These are phyloP conservation scores for Entophlyctis luteolus DNA, from an alignment of 192 early-diverging fungal species.

Conservation along the genomic window DNA sequence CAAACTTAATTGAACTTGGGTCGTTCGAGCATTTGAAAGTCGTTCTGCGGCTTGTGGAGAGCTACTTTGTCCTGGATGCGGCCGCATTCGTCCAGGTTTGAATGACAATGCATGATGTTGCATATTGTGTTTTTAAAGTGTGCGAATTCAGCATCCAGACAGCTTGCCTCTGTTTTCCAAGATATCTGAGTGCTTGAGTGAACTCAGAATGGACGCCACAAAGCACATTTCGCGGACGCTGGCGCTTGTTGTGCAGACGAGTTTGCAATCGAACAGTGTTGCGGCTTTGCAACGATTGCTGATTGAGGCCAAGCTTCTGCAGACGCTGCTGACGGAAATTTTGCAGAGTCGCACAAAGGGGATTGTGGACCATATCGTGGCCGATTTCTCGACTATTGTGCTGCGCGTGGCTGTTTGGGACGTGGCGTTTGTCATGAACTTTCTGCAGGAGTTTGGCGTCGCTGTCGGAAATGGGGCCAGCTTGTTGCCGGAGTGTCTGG, in stretches of 20 bases:
- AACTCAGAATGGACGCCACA: slow-evolving; percentile 57
- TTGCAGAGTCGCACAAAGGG: slow-evolving; percentile 48
- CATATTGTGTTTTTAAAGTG: neutral
- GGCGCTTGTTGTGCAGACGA: slow-evolving; percentile 51
- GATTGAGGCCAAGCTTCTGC: slow-evolving; percentile 51
- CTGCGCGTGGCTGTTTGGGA: slow-evolving; percentile 58
- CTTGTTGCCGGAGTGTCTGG: slow-evolving; percentile 68
- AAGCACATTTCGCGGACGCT: slow-evolving; percentile 58
- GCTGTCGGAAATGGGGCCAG: slow-evolving; percentile 52
- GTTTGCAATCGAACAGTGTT: slow-evolving; percentile 35
- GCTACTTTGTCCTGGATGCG: slow-evolving; percentile 70
- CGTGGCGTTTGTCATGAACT: slow-evolving; percentile 47
- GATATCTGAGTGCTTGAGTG: slow-evolving; percentile 43
- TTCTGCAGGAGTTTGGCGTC: slow-evolving; percentile 43
- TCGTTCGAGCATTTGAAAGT: slow-evolving; percentile 68
- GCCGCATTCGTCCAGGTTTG: slow-evolving; percentile 52
- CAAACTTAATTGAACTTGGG: slow-evolving; percentile 66
- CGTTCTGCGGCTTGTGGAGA: slow-evolving; percentile 79
- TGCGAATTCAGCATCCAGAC: slow-evolving; percentile 5
- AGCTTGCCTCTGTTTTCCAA: slow-evolving; percentile 36
- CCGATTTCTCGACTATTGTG: slow-evolving; percentile 60
- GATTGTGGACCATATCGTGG: slow-evolving; percentile 52
- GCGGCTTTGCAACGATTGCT: slow-evolving; percentile 48
- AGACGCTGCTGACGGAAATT: slow-evolving; percentile 52
- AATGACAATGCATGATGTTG: slow-evolving; percentile 1